Percentiles rank a stretch among this genome's conserved stretches.
Conservation (phyloP, 2,329 filamentous ascomycete species). For the Paecilomyces dactylethromorphus region DNA sequence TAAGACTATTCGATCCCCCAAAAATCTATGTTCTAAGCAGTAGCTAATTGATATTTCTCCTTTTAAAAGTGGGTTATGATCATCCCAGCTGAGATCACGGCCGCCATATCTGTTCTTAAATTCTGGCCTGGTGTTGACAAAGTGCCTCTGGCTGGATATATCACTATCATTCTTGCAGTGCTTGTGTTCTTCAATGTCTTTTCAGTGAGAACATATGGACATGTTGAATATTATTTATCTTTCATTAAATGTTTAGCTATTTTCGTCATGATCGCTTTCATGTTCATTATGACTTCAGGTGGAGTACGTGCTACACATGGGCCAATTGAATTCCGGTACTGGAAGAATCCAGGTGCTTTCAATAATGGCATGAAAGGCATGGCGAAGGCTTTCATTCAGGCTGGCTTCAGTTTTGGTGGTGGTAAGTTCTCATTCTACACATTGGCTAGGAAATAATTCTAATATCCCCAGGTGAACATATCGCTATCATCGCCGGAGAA, state of each 20-base stretch:
- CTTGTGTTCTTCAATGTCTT: constrained; percentile 22
- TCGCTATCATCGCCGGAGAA: constrained; percentile 28
- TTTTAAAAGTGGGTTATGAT: constrained; percentile 22
- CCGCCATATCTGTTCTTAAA: constrained; percentile 23
- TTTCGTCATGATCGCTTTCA: constrained; percentile 26
- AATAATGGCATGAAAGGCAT: constrained; percentile 28
- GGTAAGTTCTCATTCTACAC: constrained; percentile 7
- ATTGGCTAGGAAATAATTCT: not conserved
- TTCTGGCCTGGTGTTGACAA: constrained; percentile 23
- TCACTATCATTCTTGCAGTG: constrained; percentile 23
- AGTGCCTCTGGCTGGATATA: constrained; percentile 24
- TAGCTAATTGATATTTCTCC: not conserved
- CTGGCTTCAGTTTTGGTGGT: constrained; percentile 26
- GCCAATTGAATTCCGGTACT: constrained; percentile 25
- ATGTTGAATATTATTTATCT: constrained; percentile 24
- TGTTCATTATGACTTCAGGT: constrained; percentile 30
- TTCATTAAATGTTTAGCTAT: constrained; percentile 25
- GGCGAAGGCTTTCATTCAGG: constrained; percentile 27
- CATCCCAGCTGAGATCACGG: constrained; percentile 29
- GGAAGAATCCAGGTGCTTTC: constrained; percentile 21
- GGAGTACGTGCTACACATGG: constrained; percentile 24
- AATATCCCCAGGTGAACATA: constrained; percentile 18
- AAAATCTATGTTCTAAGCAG: not conserved
- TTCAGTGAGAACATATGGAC: constrained; percentile 21
- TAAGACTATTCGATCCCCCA: constrained; percentile 4